Evolutionary conservation across 2,329 filamentous ascomycete genomes (phyloP).

Genomic region (Scytalidium lignicola): DNA sequence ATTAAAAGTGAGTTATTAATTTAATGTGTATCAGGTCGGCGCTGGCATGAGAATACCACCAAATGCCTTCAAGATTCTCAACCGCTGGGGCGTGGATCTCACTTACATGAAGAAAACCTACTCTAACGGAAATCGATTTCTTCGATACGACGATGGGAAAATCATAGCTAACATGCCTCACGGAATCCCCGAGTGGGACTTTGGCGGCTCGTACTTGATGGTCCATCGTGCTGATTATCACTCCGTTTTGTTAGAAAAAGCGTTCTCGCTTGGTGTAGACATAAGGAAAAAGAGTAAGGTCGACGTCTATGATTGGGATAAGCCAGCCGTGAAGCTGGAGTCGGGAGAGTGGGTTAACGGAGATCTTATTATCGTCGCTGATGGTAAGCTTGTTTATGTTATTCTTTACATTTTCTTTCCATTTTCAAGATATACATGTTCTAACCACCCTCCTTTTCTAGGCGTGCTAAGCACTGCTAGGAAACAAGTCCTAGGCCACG

Average conservation of each 20-base stretch:
- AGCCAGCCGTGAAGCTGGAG: slow-evolving; percentile 14
- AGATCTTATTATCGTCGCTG: slow-evolving; percentile 30
- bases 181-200: slow-evolving; percentile 28
- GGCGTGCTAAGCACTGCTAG: not conserved
- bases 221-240: slow-evolving; percentile 31
- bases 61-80: slow-evolving; percentile 3
- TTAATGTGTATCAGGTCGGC: slow-evolving; percentile 36
- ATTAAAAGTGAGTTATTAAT: no score
- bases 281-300: slow-evolving; percentile 14
- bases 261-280: slow-evolving; percentile 17
- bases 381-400: slow-evolving; percentile 22
- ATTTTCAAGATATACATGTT: no score
- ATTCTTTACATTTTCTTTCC: no score
- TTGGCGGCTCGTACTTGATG: slow-evolving; percentile 24
- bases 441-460: no score
- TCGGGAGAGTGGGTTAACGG: slow-evolving; percentile 19
- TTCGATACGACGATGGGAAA: slow-evolving; percentile 26
- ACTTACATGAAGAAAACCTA: slow-evolving; percentile 10
- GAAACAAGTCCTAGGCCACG: slow-evolving; percentile 29
- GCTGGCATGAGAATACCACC: slow-evolving; percentile 6
- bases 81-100: slow-evolving; percentile 4
- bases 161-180: slow-evolving; percentile 12
- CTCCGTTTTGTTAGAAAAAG: slow-evolving; percentile 20
- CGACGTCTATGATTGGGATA: slow-evolving; percentile 10
- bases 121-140: slow-evolving; percentile 22